Percentiles rank a stretch among this genome's conserved stretches.
These are phyloP conservation scores for Phoma herbarum DNA, from an alignment of 2,329 filamentous ascomycete genomes.

Conservation along the genomic window DNA sequence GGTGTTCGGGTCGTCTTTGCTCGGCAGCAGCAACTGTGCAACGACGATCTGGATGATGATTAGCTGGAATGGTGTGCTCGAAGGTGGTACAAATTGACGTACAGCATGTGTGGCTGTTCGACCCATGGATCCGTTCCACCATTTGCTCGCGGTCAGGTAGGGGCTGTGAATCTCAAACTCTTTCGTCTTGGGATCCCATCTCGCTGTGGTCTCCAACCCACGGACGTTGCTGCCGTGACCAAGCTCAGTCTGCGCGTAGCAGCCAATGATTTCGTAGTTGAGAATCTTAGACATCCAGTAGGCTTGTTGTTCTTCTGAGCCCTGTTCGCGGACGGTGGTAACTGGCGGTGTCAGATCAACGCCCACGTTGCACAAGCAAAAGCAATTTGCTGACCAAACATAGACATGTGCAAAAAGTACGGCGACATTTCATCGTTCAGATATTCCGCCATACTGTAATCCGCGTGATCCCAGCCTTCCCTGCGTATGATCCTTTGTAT, in stretches of 20 bases:
- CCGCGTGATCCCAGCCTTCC: conserved; percentile 59
- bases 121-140: conserved; percentile 64
- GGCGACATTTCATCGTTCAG: conserved; percentile 63
- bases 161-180: conserved; percentile 63
- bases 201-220: conserved; percentile 59
- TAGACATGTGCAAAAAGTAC: conserved; percentile 61
- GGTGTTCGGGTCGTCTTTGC: conserved; percentile 34
- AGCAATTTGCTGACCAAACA: conserved; percentile 55
- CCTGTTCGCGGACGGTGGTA: conserved; percentile 62
- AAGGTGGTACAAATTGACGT: conserved; percentile 25
- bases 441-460: conserved; percentile 62
- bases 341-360: conserved; percentile 36
- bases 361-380: conserved; percentile 27
- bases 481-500: conserved; percentile 57
- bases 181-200: conserved; percentile 56
- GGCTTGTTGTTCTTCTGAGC: conserved; percentile 56
- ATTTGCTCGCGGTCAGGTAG: conserved; percentile 62
- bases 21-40: conserved; percentile 60
- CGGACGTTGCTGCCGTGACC: conserved; percentile 63
- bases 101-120: conserved; percentile 63
- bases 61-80: conserved; percentile 10
- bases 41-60: conserved; percentile 56
- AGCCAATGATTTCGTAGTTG: conserved; percentile 60
- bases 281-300: conserved; percentile 62
- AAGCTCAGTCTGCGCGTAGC: conserved; percentile 62